A percentile compares a stretch with the other conserved stretches of the same genome.
These are phyloP conservation scores for Neospermospora avenae DNA, from an alignment of 2,329 filamentous ascomycete genomes.

Conservation along the genomic window DNA sequence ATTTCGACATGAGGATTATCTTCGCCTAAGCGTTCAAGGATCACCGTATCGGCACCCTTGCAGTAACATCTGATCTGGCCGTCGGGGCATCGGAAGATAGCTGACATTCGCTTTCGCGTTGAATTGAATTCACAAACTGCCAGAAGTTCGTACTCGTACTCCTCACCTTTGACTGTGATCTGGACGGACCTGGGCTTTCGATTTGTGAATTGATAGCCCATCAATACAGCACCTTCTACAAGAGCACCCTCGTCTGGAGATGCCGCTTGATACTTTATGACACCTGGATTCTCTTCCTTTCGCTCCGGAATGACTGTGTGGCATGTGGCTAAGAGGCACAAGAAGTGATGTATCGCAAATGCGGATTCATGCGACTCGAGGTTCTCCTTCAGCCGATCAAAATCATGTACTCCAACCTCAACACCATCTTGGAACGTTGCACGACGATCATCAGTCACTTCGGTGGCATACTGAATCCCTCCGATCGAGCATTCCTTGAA, in stretches of 20 bases:
- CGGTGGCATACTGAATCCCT: slow-evolving; percentile 90
- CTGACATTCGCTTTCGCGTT: slow-evolving; percentile 94
- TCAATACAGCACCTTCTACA: slow-evolving; percentile 79
- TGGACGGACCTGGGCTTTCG: slow-evolving; percentile 87
- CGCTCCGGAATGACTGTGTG: slow-evolving; percentile 97
- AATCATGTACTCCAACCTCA: slow-evolving; percentile 69
- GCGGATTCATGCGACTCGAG: slow-evolving; percentile 53
- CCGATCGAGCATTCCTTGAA: slow-evolving; percentile 94
- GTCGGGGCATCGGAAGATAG: slow-evolving; percentile 93
- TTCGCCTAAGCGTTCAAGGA: slow-evolving; percentile 81
- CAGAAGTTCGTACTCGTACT: slow-evolving; percentile 82
- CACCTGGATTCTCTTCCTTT: slow-evolving; percentile 69
- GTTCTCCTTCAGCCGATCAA: slow-evolving; percentile 60
- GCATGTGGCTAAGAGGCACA: slow-evolving; percentile 82
- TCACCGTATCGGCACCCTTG: slow-evolving; percentile 97
- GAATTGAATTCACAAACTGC: slow-evolving; percentile 99
- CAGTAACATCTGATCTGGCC: slow-evolving; percentile 91
- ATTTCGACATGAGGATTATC: slow-evolving; percentile 83
- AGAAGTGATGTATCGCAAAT: slow-evolving; percentile 75
- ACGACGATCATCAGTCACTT: slow-evolving; percentile 85
- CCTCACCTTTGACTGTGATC: slow-evolving; percentile 69
- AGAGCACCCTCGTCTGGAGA: slow-evolving; percentile 97
- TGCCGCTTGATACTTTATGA: slow-evolving; percentile 96
- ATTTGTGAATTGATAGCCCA: slow-evolving; percentile 89
- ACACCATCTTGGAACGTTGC: slow-evolving; percentile 74